phyloP scores from a whole-genome alignment of 345 rosid species.

The Cardiospermum halicacabum region DNA sequence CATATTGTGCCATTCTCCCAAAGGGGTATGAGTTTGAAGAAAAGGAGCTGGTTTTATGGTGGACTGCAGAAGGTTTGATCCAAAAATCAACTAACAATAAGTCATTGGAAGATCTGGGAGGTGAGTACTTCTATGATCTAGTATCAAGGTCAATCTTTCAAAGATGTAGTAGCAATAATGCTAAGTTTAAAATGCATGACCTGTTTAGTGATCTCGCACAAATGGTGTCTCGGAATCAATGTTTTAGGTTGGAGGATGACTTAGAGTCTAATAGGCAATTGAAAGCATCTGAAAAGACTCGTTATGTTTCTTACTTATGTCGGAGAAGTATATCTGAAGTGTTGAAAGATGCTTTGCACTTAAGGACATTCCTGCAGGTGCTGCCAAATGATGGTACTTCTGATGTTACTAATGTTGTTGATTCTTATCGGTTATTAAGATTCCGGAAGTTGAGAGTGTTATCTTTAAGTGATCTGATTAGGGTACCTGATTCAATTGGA shows the following conservation, averaged over 20 bases:
- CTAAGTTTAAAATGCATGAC: background rate
- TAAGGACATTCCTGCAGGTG: background rate
- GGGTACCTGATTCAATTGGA: background rate
- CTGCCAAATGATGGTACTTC: too few relatives aligned
- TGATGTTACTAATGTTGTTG: background rate
- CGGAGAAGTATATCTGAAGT: background rate
- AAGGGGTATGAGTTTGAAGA: background rate
- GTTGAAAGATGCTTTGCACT: background rate
- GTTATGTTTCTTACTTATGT: background rate
- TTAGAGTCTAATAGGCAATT: background rate
- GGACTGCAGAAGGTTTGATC: background rate
- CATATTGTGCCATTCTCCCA: background rate
- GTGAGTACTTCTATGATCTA: constrained; percentile 6
- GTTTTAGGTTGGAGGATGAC: background rate
- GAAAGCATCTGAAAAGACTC: background rate
- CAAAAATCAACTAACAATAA: background rate
- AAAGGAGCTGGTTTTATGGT: background rate
- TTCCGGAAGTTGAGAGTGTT: background rate
- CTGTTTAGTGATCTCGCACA: background rate
- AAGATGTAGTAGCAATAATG: background rate
- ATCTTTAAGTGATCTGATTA: background rate
- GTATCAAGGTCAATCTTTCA: background rate
- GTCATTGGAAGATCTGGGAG: background rate
- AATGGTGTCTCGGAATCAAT: background rate
- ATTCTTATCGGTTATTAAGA: background rate